Evolutionary conservation across 2,329 filamentous ascomycete species (phyloP).

Genomic region (Colletotrichum lindemuthianum): DNA sequence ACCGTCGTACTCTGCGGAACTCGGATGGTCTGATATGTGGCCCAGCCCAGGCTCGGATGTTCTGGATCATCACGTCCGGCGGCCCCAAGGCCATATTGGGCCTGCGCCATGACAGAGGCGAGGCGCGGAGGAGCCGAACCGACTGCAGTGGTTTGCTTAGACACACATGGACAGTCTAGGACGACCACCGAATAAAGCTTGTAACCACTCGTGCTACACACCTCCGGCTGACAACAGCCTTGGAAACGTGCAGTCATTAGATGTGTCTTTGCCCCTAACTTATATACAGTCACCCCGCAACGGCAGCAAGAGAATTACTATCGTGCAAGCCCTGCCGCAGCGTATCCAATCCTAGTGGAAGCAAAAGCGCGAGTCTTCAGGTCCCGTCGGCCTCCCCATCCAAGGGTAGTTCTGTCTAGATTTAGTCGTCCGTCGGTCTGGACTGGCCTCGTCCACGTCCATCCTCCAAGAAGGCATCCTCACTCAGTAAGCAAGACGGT

Average conservation of each 20-base stretch:
- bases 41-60: no score
- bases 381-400: constrained; percentile 17
- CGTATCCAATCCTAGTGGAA: constrained; percentile 28
- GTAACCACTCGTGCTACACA: no score
- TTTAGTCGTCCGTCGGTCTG: constrained; percentile 17
- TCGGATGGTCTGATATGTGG: no score
- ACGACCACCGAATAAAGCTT: no score
- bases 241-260: constrained; percentile 26
- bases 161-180: no score
- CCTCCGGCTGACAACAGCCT: not conserved
- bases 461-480: constrained; percentile 8
- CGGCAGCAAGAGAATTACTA: constrained; percentile 20
- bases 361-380: constrained; percentile 12
- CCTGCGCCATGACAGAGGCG: no score
- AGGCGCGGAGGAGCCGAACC: no score
- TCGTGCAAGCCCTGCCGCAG: constrained; percentile 20
- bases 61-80: not conserved
- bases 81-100: not conserved
- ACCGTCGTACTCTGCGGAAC: no score
- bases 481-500: constrained; percentile 1
- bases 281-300: constrained; percentile 19
- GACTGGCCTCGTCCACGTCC: not conserved
- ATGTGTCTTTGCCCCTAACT: constrained; percentile 19
- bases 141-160: no score
- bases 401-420: constrained; percentile 31